A percentile compares a stretch with the other conserved stretches of the same genome.
Evolutionary conservation across 163 green algal species (phyloP).

Genomic region (Scenedesmus sp.): DNA sequence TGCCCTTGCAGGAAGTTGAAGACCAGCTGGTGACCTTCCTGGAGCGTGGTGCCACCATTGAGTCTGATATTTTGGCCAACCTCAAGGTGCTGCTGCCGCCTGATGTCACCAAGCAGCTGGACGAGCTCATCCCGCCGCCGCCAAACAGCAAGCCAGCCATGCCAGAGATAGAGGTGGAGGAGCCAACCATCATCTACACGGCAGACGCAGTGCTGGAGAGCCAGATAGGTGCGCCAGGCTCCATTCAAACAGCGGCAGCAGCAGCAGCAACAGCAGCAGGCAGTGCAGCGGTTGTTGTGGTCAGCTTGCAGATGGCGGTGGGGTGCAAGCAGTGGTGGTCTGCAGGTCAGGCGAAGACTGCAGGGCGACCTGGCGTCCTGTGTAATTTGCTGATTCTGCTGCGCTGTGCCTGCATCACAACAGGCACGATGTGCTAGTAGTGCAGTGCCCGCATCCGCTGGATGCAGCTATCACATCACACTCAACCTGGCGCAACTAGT

Average conservation of each 20-base stretch:
- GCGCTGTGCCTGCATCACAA: too few species aligned
- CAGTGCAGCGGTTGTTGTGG: not conserved
- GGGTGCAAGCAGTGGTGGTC: not conserved
- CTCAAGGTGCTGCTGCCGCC: conserved; percentile 68
- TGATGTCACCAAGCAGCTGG: conserved; percentile 59
- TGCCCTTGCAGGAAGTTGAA: conserved; percentile 70
- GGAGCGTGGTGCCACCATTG: conserved; percentile 69
- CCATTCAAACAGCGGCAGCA: not conserved
- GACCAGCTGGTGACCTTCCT: conserved; percentile 71
- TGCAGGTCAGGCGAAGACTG: too few species aligned
- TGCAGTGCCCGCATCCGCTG: not conserved
- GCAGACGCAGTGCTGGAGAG: conserved; percentile 63
- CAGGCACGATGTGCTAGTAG: too few species aligned
- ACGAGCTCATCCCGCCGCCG: conserved; percentile 61
- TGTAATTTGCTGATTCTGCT: too few species aligned
- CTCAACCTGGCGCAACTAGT: not conserved
- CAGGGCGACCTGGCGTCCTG: too few species aligned
- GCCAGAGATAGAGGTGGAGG: not conserved
- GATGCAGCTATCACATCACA: not conserved
- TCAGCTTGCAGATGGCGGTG: not conserved
- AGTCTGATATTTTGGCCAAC: conserved; percentile 74
- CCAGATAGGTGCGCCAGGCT: conserved; percentile 65
- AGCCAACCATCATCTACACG: conserved; percentile 56
- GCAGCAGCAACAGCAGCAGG: not conserved
- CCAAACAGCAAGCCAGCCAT: not conserved